Evolutionary conservation across 78 protist genomes (phyloP), one percentile per base, ranked within the genome.

Genomic region (Cavenderia fasciculata): DNA sequence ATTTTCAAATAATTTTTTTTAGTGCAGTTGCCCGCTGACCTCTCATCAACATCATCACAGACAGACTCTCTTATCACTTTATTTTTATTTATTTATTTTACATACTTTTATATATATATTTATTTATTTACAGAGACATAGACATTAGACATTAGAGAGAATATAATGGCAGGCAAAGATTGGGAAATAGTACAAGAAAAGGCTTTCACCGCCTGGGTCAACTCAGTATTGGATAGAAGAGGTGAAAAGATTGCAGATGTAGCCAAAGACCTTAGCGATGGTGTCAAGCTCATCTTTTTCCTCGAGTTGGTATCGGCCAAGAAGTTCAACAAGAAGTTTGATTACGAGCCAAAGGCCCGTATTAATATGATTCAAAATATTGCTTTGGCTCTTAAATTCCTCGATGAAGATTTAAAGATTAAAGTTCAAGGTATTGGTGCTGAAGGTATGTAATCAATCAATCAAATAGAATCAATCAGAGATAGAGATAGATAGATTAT

Each of bases 181-280:
- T 78, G 87, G 87, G 87, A 78, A 52, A 78, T 78, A 46, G 87
- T 78, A 43, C 87, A 78, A 78, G 87, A 78, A 29, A 85, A 85
- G 49, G 92, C 92, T 19, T 85, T 85, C 25, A 85, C 92, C 18
- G 92, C 92, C 18, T 85, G 92, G 92, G 79, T 85, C 27, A 85
- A 85, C 33, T 70, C 79, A 47, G 82, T 85, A 10, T 61, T 85
- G 21, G 82, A 72, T 49, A 70, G 70, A 36, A 57, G 92, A 62
- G 92, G 82, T 29, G 82, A 70, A 57, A 73, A 70, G 49, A 72
- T 85, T 36, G 10, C 59, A 36, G 92, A 85, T 62, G 82, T 85
- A 0, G 27, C 70, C 7, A 70, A 46, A 43, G 92, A 85, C 41
- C 47, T 85, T 23, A 36, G 59, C 25, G 92, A 85, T 72, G 92